Evolutionary conservation across 2,329 filamentous ascomycete species (phyloP).

Genomic region (Colletotrichum magnum): DNA sequence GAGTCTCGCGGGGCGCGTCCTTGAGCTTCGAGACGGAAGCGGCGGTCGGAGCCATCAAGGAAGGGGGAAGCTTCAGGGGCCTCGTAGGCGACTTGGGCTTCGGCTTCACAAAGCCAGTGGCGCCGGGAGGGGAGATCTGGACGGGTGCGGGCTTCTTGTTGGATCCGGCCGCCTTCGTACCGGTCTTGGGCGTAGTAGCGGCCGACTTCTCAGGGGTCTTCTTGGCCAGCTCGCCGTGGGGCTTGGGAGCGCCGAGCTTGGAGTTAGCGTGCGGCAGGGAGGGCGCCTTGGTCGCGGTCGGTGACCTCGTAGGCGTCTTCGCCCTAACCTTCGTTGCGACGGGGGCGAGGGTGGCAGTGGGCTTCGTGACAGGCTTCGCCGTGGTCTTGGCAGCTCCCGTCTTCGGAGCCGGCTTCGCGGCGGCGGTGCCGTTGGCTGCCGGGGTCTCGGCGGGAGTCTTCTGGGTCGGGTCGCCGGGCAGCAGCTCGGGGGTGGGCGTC

Average conservation of each 20-base stretch:
- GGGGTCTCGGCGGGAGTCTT: constrained; percentile 28
- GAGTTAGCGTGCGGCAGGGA: constrained; percentile 51
- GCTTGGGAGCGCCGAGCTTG: constrained; percentile 46
- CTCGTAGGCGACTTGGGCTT: constrained; percentile 79
- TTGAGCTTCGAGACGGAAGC: constrained; percentile 75
- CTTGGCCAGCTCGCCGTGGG: constrained; percentile 36
- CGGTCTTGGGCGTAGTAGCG: constrained; percentile 44
- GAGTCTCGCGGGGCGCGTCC: constrained; percentile 44
- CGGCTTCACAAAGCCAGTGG: constrained; percentile 67
- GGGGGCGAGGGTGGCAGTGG: constrained; percentile 46
- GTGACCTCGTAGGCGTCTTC: constrained; percentile 54
- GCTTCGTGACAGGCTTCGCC: constrained; percentile 49
- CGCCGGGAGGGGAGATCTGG: constrained; percentile 54
- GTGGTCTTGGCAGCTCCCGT: constrained; percentile 32
- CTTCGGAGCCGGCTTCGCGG: constrained; percentile 45
- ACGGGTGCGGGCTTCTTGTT: constrained; percentile 61
- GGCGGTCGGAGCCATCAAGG: constrained; percentile 78
- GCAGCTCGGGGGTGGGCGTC: constrained; percentile 50
- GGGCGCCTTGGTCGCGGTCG: constrained; percentile 54
- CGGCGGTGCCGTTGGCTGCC: constrained; percentile 43
- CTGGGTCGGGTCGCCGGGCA: constrained; percentile 48
- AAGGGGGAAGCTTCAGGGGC: constrained; percentile 75
- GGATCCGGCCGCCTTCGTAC: constrained; percentile 50
- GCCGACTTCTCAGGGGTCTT: constrained; percentile 52
- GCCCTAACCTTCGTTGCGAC: constrained; percentile 45